Evolutionary conservation across 495 filamentous ascomycete genomes (phyloP), one percentile per base, ranked within the genome.

Genomic region (Evernia prunastri): DNA sequence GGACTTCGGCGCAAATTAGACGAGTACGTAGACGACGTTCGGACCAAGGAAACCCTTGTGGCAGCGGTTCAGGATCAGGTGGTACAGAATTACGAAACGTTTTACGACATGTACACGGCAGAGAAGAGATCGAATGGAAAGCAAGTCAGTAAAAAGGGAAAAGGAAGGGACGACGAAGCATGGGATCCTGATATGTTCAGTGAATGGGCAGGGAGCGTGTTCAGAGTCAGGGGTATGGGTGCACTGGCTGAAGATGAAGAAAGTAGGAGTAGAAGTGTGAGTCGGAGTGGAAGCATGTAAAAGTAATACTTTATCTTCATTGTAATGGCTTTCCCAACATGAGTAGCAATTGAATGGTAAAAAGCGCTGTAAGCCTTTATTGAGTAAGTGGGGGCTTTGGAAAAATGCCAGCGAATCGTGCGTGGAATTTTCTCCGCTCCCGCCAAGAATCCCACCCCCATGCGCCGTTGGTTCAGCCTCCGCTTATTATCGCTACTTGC

Each of bases 151-250:
- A 81, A 74, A 69, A 86, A 86, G 65, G 81, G 83, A 11, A 87
- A 88, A 71, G 82, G 81, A 9, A 74, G 81, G 51, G 82, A 85
- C 66, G 84, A 87, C 72, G 81, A 77, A 29, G 75, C 82, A n/a
- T 86, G 82, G 84, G 83, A 87, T 72, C 73, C 81, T n/a, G 82
- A 86, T 67, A 84, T 78, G 17, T 87, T 87, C 72, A 77, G 74
- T 3, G 80, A 82, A 63, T 87, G 84, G 84, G 82, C 78, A 58
- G 80, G 79, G 59, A 76, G 76, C 35, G 73, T 85, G 5, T 87
- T 87, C 72, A 73, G 73, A 25, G 82, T 87, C 53, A 80, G 81
- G 4, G 69, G 78, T 15, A 69, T 77, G 36, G 70, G 74, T 42
- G 43, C 74, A 10, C 70, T 69, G 53, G 70, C 73, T 59, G 74